These are phyloP conservation scores for Nemania sp. DNA, from an alignment of 2,329 filamentous ascomycete species.

Conservation along the genomic window DNA sequence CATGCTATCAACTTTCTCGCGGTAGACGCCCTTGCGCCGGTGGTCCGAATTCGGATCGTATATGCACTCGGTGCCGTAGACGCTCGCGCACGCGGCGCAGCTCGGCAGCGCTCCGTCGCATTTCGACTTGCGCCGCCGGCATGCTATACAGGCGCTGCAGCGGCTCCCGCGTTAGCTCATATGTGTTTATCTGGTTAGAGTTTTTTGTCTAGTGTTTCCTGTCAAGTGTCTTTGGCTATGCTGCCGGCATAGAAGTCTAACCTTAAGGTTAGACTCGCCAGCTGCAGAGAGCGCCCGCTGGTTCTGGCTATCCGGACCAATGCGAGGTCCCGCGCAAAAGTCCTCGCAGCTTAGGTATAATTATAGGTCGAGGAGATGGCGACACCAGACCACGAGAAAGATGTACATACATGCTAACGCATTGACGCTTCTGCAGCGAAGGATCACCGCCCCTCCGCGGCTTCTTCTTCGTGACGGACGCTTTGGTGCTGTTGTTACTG, in stretches of 20 bases:
- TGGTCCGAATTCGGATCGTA: constrained; percentile 98
- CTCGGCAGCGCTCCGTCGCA: constrained; percentile 91
- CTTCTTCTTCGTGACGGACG: constrained; percentile 50
- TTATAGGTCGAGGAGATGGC: background rate
- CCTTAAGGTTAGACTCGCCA: too few relatives aligned
- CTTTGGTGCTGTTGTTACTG: too few relatives aligned
- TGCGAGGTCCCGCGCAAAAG: too few relatives aligned
- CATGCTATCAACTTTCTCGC: constrained; percentile 85
- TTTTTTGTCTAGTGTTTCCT: too few relatives aligned
- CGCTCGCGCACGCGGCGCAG: constrained; percentile 93
- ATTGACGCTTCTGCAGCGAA: constrained; percentile 67
- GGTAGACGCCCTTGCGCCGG: constrained; percentile 93
- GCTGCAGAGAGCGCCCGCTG: too few relatives aligned
- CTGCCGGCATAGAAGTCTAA: too few relatives aligned
- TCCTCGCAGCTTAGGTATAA: too few relatives aligned
- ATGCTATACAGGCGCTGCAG: constrained; percentile 70
- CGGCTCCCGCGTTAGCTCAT: constrained; percentile 1
- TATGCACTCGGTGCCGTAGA: constrained; percentile 87
- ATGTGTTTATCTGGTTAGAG: too few relatives aligned
- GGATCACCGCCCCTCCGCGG: constrained; percentile 52
- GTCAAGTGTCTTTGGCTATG: too few relatives aligned
- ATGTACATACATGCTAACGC: constrained; percentile 67
- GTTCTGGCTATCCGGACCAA: too few relatives aligned
- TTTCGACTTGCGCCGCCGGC: constrained; percentile 78
- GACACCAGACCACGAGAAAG: constrained; percentile 3